phyloP scores from a whole-genome alignment of 2,329 filamentous ascomycete genomes.

The Arthrobotrys sinensis region DNA sequence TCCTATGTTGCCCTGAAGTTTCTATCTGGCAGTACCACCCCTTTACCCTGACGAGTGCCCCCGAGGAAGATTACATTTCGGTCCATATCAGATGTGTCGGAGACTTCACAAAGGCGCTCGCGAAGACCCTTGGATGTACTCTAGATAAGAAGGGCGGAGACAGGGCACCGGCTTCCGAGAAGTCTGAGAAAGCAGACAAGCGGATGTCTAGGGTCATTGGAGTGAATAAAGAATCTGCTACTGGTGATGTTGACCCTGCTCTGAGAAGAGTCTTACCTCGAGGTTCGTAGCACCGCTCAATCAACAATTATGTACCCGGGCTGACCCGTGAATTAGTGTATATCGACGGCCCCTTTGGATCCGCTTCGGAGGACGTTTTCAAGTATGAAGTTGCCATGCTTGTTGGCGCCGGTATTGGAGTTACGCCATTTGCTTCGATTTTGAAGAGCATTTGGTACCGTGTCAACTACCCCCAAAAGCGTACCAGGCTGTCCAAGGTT shows the following conservation, averaged over 20 bases:
- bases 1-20: constrained; percentile 87
- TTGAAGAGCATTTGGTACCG: constrained; percentile 94
- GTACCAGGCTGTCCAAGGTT: constrained; percentile 84
- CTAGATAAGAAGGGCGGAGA: constrained; percentile 73
- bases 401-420: constrained; percentile 86
- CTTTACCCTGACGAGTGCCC: constrained; percentile 87
- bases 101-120: constrained; percentile 82
- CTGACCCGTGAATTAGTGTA: constrained; percentile 72
- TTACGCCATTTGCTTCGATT: constrained; percentile 89
- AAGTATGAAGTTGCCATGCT: constrained; percentile 86
- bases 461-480: constrained; percentile 87
- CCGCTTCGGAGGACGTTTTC: constrained; percentile 89
- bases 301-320: neutral
- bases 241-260: constrained; percentile 76
- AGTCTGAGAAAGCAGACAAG: constrained; percentile 65
- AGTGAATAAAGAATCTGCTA: constrained; percentile 73
- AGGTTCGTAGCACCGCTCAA: constrained; percentile 54
- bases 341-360: constrained; percentile 87
- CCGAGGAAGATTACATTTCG: constrained; percentile 91
- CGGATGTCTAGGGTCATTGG: constrained; percentile 77
- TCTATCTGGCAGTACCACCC: constrained; percentile 92
- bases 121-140: constrained; percentile 81
- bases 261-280: constrained; percentile 82
- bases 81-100: constrained; percentile 87
- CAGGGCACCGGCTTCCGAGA: constrained; percentile 68